Percentiles rank a stretch among this genome's conserved stretches.
Conservation (phyloP, 2,329 filamentous ascomycete genomes). For the Penicillium sp. region DNA sequence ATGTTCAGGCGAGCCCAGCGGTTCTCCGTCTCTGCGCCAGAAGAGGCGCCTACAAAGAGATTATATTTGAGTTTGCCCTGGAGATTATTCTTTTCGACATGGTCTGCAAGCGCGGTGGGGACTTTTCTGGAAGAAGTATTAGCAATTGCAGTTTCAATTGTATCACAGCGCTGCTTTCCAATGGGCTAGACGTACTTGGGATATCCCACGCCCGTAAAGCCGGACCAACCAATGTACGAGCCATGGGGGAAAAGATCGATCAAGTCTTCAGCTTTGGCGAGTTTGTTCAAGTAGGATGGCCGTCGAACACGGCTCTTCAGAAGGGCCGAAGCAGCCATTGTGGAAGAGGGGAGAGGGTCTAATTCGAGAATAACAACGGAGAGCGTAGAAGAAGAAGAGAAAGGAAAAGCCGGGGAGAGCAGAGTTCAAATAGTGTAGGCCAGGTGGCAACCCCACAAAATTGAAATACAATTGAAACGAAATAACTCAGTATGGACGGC, state of each 20-base stretch:
- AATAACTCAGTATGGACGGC: not conserved
- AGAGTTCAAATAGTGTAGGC: slow-evolving; percentile 6
- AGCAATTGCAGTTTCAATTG: slow-evolving; percentile 18
- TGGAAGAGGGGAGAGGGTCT: slow-evolving; percentile 22
- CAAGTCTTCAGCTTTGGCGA: slow-evolving; percentile 78
- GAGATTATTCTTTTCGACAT: slow-evolving; percentile 84
- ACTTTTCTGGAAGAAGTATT: slow-evolving; percentile 64
- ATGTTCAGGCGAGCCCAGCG: slow-evolving; percentile 88
- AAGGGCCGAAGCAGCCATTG: slow-evolving; percentile 68
- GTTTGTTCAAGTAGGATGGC: slow-evolving; percentile 78
- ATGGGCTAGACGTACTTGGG: slow-evolving; percentile 66
- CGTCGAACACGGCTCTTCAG: slow-evolving; percentile 76
- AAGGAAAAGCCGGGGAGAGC: slow-evolving; percentile 11
- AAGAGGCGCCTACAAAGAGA: slow-evolving; percentile 87
- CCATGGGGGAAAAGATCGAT: slow-evolving; percentile 81
- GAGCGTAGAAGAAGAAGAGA: slow-evolving; percentile 6
- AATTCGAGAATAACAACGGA: not conserved
- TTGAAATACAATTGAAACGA: slow-evolving; percentile 6
- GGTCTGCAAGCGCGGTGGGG: slow-evolving; percentile 80
- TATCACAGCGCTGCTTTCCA: too few species aligned
- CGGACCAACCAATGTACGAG: slow-evolving; percentile 87
- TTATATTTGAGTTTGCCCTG: slow-evolving; percentile 85
- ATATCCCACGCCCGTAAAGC: slow-evolving; percentile 88
- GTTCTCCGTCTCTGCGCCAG: slow-evolving; percentile 87
- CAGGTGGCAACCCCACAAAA: slow-evolving; percentile 9